Base-by-base conservation (phyloP, 2,329 filamentous ascomycete species). In the Massarina eburnea region DNA sequence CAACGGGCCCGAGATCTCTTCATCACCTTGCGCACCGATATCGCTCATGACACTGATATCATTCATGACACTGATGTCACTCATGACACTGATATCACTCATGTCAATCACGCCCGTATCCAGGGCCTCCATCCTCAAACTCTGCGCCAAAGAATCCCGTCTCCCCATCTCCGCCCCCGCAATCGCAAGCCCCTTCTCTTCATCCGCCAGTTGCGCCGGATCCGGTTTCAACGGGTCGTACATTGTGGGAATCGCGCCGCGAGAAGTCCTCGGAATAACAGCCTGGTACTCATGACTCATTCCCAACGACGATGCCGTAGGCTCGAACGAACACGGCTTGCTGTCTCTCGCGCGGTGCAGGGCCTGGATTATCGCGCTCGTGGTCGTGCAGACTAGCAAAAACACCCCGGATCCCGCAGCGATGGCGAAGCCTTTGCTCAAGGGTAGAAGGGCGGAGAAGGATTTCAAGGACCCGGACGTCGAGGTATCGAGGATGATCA, bases 251-350 rank as follows among this genome's bases (percentile, higher is more conserved):
- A 61, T 51, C n/a, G 49, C 48, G 19, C 44, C 47, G 8, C 57
- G 39, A 4, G 48, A 37, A 10, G 34, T 27, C 15, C 48, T 41
- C 6, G 62, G 60, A 0, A 47, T 19, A 12, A 55, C 45, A 24
- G 55, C 55, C 30, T 53, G 43, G 24, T 64, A 61, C 12, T 52
- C 57, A 27, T 62, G 54, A 1, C 51, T 41, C 58, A 65, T 65
- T 7, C 62, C 62, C 8, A 66, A 47, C 17, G 53, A 51, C 5
- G 61, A 64, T n/a, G 56, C 61, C 9, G 58, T 64, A 24, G 63
- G 63, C 45, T 65, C 62, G 36, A 66, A 66, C 3, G 55, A 59
- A 43, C 59, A 65, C 36, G 49, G 54, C 33, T 62, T 56, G 24
- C 49, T 54, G 9, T 46, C 49, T 18, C 49, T 45, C 8, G 39